phyloP scores from a whole-genome alignment of 176 grass and related monocot species.

The Coix lacrymajobi region DNA sequence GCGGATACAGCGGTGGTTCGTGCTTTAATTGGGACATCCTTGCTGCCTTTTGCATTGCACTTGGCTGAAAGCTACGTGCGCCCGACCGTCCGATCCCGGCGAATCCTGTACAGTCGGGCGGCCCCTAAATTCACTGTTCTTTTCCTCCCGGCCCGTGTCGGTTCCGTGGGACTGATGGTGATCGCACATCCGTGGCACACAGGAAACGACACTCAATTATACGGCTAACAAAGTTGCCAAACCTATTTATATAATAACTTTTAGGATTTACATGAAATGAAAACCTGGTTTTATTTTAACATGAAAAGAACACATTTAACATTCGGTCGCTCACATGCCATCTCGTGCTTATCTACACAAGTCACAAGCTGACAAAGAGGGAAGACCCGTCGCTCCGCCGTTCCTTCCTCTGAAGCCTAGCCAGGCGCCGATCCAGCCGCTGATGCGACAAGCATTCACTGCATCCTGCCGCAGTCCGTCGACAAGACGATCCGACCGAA shows the following conservation, averaged over 20 bases:
- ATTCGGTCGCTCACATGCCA: background rate
- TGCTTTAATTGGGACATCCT: background rate
- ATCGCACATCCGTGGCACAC: background rate
- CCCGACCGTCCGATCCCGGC: background rate
- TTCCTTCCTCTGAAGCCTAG: background rate
- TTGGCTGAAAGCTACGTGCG: slow-evolving; percentile 12
- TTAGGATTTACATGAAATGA: too few species aligned
- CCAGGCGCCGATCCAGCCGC: background rate
- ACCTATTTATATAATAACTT: too few species aligned
- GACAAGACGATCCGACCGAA: background rate
- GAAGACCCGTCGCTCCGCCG: background rate
- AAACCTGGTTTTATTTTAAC: background rate
- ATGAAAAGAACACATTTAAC: background rate
- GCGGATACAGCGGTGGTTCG: slow-evolving; percentile 1
- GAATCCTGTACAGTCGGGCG: background rate
- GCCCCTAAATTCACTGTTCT: background rate
- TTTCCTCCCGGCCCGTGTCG: background rate
- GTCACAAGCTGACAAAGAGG: background rate
- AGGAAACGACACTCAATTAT: background rate
- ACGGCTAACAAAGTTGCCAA: background rate
- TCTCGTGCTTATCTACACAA: too few species aligned
- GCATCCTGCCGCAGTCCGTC: background rate
- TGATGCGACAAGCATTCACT: slow-evolving; percentile 2
- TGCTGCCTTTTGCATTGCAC: slow-evolving; percentile 11
- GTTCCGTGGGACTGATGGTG: background rate